These are phyloP conservation scores for Phytophthora ramorum DNA, from an alignment of 352 stramenopile genomes.

Conservation along the genomic window DNA sequence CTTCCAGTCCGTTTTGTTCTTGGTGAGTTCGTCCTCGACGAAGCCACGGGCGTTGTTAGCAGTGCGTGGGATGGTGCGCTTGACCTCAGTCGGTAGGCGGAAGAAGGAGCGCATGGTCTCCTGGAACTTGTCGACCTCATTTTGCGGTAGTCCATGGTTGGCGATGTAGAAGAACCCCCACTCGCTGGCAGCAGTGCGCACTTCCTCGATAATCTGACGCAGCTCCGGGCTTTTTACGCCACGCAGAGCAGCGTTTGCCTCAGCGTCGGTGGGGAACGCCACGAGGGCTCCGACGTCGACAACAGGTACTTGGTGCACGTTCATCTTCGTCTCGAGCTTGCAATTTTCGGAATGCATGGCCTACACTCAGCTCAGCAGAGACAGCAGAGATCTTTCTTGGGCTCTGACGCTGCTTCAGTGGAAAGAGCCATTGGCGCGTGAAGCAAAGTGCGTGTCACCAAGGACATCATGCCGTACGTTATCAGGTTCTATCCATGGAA, in stretches of 20 bases:
- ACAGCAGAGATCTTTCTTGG: not conserved
- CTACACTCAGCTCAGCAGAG: too few species aligned
- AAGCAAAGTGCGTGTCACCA: not conserved
- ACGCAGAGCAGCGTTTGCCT: conserved; percentile 38
- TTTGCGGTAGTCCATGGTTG: conserved; percentile 71
- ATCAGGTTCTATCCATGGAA: not conserved
- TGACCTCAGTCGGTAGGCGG: conserved; percentile 61
- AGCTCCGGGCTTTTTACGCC: conserved; percentile 21
- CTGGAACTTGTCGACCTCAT: conserved; percentile 77
- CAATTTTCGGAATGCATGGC: not conserved
- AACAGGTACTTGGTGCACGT: conserved; percentile 46
- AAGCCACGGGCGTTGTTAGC: conserved; percentile 88
- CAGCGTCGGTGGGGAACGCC: conserved; percentile 35
- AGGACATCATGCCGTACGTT: not conserved
- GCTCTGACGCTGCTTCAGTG: not conserved
- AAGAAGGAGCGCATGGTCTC: conserved; percentile 87
- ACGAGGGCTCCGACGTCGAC: conserved; percentile 64
- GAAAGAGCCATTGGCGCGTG: not conserved
- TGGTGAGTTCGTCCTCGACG: conserved; percentile 94
- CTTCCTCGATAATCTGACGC: conserved; percentile 46
- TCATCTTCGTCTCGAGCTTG: conserved; percentile 17
- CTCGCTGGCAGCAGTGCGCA: conserved; percentile 44
- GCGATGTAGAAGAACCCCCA: conserved; percentile 95
- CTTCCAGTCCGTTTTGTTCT: conserved; percentile 93
- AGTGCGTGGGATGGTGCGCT: conserved; percentile 66